A percentile compares a stretch with the other conserved stretches of the same genome.
Evolutionary conservation across 257 asterid genomes (phyloP).

Genomic region (Fraxinus anomala): DNA sequence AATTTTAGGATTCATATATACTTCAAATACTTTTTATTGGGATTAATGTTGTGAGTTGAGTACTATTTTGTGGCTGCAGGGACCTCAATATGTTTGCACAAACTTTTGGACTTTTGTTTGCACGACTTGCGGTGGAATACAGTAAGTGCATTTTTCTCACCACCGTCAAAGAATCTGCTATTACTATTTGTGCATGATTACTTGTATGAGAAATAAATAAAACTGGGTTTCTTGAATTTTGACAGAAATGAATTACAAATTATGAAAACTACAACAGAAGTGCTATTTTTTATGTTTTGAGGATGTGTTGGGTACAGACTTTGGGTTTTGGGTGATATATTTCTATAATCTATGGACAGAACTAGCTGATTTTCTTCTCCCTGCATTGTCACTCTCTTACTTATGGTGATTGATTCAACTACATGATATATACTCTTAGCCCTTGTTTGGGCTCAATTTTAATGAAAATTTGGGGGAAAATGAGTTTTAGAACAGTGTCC

Average conservation of each 20-base stretch:
- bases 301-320: not conserved
- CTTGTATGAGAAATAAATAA: not conserved
- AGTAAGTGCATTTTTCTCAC: conserved; percentile 49
- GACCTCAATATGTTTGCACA: conserved; percentile 94
- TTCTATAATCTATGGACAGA: not conserved
- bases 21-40: not conserved
- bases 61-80: conserved; percentile 54
- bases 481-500: no score
- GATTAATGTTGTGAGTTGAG: conserved; percentile 14
- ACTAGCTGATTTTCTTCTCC: not conserved
- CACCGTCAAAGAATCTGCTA: not conserved
- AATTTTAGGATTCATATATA: not conserved
- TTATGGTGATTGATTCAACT: conserved; percentile 1
- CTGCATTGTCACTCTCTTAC: not conserved
- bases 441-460: no score
- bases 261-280: not conserved
- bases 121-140: conserved; percentile 90
- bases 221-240: not conserved
- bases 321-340: not conserved
- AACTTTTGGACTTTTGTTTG: conserved; percentile 96
- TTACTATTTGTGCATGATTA: not conserved
- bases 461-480: no score
- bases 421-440: not conserved
- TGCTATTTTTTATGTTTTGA: not conserved
- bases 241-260: not conserved